Conservation (phyloP, 805 yeast genomes). For the Starmerella roubikii region DNA sequence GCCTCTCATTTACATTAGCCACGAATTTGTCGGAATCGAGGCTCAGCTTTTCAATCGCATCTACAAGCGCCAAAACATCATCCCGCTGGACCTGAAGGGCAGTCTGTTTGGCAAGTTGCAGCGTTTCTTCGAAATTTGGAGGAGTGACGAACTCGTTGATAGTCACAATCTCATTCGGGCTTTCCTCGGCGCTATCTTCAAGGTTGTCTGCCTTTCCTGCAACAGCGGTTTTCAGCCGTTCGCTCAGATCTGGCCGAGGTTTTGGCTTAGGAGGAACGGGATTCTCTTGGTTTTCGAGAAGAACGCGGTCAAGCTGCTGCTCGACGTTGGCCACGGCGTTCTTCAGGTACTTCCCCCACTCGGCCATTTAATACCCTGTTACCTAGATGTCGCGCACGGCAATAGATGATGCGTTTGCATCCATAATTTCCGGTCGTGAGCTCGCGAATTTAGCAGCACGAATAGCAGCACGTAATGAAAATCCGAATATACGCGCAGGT, state of each 20-base stretch:
- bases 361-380: too few species aligned
- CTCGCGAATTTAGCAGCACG: too few species aligned
- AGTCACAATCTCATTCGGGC: not conserved
- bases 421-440: too few species aligned
- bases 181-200: not conserved
- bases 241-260: constrained; percentile 58
- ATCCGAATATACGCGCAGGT: too few species aligned
- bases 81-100: constrained; percentile 13
- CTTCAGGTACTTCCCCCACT: constrained; percentile 26
- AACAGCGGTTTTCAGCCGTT: constrained; percentile 74
- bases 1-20: constrained; percentile 3
- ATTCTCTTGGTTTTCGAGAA: constrained; percentile 19
- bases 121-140: constrained; percentile 24
- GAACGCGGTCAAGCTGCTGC: constrained; percentile 29
- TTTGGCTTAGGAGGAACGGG: not conserved
- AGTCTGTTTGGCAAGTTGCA: constrained; percentile 6
- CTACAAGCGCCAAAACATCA: constrained; percentile 10
- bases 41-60: constrained; percentile 6
- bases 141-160: constrained; percentile 45
- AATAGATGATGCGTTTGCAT: too few species aligned
- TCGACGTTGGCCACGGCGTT: constrained; percentile 33
- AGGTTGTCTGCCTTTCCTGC: constrained; percentile 23
- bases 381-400: too few species aligned
- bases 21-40: constrained; percentile 1
- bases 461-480: too few species aligned